Evolutionary conservation across 345 rosid genomes (phyloP), one percentile per base, ranked within the genome.

Genomic region (Salix brachista): DNA sequence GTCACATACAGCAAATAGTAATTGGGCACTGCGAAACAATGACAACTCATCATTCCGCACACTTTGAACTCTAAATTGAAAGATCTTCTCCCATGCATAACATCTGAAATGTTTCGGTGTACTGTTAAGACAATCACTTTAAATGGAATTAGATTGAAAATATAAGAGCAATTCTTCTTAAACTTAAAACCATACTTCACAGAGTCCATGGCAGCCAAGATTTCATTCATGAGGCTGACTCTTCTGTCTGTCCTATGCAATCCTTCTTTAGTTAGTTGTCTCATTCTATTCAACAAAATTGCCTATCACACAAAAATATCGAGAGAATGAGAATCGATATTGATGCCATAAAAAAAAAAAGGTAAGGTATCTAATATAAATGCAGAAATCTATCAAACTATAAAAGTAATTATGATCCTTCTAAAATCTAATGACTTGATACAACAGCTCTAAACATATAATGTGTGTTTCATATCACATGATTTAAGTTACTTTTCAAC

Each of bases 71-170:
- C 80, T 74, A 6, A 67, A 69, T 64, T 78, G 78, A 58, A 81
- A 78, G 81, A 81, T 81, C 74, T 77, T 81, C 81, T 81, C 84
- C 84, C 84, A 81, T n/a, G 84, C 84, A 77, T 81, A 81, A 66
- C 81, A 81, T 74, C 84, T 81, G 75, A 19, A 81, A 62, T 28
- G 65, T 23, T 62, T 69, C 26, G 5, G 25, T 44, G 3, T 19
- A 19, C 6, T 11, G 76, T 77, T 39, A 69, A 65, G 25, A 65
- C 18, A 77, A 52, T 67, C 23, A 26, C 16, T 19, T 18, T n/a
- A 30, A 71, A 39, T 25, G n/a, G 18, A n/a, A 50, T 1, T 14
- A 62, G 30, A 64, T 3, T 25, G 32, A 30, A 69, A 69, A 68
- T 11, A 13, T 56, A 52, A 7, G n/a, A 30, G 58, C 8, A 34